phyloP scores from a whole-genome alignment of 176 grass and related monocot genomes.

The Oryza longistaminata region DNA sequence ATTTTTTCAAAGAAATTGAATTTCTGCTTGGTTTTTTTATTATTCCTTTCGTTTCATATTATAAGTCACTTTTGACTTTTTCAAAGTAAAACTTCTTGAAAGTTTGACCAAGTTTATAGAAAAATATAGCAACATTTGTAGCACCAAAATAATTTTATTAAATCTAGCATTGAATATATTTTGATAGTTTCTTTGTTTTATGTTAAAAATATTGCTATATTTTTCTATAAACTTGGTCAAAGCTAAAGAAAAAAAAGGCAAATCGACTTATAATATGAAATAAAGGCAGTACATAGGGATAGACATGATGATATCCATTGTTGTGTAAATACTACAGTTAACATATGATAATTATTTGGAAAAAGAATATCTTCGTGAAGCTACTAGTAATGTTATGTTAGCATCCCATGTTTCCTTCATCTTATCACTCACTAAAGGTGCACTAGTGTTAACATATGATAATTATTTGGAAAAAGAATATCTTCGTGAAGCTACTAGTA shows the following conservation, averaged over 20 bases:
- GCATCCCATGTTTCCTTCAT: not conserved
- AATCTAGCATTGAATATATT: too few species aligned
- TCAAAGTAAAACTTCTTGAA: too few species aligned
- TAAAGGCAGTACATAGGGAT: not conserved
- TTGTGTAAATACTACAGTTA: slow-evolving; percentile 1
- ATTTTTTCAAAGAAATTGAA: not conserved
- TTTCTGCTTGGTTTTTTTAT: not conserved
- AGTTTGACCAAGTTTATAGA: too few species aligned
- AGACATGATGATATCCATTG: not conserved
- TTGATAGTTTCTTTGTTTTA: too few species aligned
- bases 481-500: not conserved
- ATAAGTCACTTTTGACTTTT: too few species aligned
- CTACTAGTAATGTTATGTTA: not conserved
- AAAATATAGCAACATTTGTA: too few species aligned
- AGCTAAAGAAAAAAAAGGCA: too few species aligned
- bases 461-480: not conserved
- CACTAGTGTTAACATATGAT: not conserved
- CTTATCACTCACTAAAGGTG: slow-evolving; percentile 9
- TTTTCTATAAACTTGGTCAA: too few species aligned
- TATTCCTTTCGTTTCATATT: too few species aligned
- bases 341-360: slow-evolving; percentile 11
- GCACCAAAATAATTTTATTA: too few species aligned
- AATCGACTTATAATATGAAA: too few species aligned
- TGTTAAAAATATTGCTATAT: too few species aligned
- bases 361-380: not conserved